Conservation (phyloP, 768 basidiomycete genomes). For the Serpula lacrymans region DNA sequence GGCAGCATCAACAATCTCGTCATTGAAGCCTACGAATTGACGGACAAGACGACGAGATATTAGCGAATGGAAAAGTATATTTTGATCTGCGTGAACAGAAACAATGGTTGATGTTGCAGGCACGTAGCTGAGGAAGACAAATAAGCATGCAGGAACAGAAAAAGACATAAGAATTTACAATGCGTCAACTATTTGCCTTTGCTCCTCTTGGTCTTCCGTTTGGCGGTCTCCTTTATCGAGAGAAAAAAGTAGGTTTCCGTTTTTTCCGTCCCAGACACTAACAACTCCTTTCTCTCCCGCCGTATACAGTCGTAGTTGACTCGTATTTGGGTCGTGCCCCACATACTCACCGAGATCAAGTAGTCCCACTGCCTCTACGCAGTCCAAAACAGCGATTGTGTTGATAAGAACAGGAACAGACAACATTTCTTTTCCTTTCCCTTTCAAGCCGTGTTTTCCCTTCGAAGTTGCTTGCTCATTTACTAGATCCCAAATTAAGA, state of each 20-base stretch:
- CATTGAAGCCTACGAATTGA: constrained; percentile 95
- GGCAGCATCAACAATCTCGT: constrained; percentile 90
- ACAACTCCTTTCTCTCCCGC: constrained; percentile 89
- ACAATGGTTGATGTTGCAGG: constrained; percentile 61
- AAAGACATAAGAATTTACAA: constrained; percentile 55
- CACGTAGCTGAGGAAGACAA: constrained; percentile 54
- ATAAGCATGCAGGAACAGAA: constrained; percentile 4
- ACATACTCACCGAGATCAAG: constrained; percentile 50
- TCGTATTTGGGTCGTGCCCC: constrained; percentile 29
- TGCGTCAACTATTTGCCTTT: constrained; percentile 77
- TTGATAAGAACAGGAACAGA: constrained; percentile 59
- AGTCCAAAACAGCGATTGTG: constrained; percentile 81
- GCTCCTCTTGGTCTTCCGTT: constrained; percentile 62
- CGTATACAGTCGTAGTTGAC: constrained; percentile 70
- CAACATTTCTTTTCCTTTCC: constrained; percentile 48
- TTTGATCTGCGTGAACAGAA: constrained; percentile 93
- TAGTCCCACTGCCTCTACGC: constrained; percentile 83
- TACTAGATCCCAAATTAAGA: constrained; percentile 86
- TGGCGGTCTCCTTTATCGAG: constrained; percentile 41
- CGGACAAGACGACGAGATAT: constrained; percentile 58
- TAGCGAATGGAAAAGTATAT: constrained; percentile 88
- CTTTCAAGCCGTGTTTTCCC: constrained; percentile 17
- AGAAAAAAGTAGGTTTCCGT: constrained; percentile 59
- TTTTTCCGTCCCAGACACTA: constrained; percentile 78
- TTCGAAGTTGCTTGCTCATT: constrained; percentile 22